Percentiles rank a stretch among this genome's conserved stretches.
These are phyloP conservation scores for Leptographium flavum DNA, from an alignment of 2,329 filamentous ascomycete species.

Conservation along the genomic window DNA sequence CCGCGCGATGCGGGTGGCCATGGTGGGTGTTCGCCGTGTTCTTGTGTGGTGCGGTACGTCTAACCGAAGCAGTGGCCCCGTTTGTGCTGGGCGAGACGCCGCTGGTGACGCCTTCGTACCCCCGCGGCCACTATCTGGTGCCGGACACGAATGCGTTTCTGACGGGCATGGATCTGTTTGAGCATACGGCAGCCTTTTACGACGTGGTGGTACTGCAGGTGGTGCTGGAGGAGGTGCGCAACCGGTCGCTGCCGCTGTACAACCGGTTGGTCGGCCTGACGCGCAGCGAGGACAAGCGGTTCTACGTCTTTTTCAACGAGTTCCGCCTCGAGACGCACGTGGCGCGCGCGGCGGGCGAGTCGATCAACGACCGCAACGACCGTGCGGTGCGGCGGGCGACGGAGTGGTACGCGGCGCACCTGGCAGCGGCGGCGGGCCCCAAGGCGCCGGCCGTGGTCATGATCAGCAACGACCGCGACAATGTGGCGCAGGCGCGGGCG, in stretches of 20 bases:
- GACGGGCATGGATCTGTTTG: conserved; percentile 93
- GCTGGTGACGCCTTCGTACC: conserved; percentile 67
- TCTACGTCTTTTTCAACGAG: conserved; percentile 98
- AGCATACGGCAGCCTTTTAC: conserved; percentile 80
- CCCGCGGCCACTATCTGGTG: conserved; percentile 82
- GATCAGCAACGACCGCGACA: conserved; percentile 85
- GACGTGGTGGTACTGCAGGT: conserved; percentile 96
- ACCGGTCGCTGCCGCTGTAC: conserved; percentile 85
- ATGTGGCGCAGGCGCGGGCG: conserved; percentile 64
- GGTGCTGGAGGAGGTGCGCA: conserved; percentile 89
- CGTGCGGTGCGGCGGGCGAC: conserved; percentile 76
- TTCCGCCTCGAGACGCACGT: conserved; percentile 89
- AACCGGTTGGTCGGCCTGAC: conserved; percentile 83
- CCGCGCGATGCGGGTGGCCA: conserved; percentile 68
- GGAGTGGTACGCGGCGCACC: conserved; percentile 79
- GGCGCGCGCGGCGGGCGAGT: conserved; percentile 58
- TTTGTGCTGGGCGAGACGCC: conserved; percentile 85
- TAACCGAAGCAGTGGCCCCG: conserved; percentile 43
- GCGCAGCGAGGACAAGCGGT: conserved; percentile 91
- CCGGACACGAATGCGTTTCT: conserved; percentile 94
- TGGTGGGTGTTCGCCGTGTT: conserved; percentile 31
- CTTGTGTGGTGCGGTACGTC: neutral
- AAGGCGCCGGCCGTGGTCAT: conserved; percentile 69
- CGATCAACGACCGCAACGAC: conserved; percentile 94
- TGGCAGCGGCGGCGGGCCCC: conserved; percentile 46